phyloP scores from a whole-genome alignment of 305 asterid species.

The Plantago lanceolata region DNA sequence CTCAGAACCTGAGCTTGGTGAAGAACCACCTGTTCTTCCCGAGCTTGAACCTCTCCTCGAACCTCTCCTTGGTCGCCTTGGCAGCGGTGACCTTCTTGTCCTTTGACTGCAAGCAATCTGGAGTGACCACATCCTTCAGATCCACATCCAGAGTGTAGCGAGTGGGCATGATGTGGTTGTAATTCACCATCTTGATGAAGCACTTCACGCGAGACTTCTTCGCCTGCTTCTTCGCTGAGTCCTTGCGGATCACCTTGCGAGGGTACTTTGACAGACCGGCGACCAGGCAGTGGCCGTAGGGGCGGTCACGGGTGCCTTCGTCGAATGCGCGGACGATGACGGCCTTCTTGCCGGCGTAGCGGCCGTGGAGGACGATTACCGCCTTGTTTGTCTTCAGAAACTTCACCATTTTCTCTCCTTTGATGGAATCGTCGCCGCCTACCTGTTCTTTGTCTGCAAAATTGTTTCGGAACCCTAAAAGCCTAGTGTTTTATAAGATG shows the following conservation, averaged over 20 bases:
- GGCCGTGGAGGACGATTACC: conserved; percentile 31
- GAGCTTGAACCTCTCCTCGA: conserved; percentile 38
- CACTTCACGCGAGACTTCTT: conserved; percentile 35
- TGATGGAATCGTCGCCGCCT: too few relatives aligned
- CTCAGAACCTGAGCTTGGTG: conserved; percentile 35
- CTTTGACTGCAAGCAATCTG: conserved; percentile 20
- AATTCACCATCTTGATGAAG: conserved; percentile 34
- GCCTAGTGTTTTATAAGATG: too few relatives aligned
- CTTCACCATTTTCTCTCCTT: conserved; percentile 35
- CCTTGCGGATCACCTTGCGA: conserved; percentile 39
- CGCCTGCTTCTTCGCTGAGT: conserved; percentile 41
- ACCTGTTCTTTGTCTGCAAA: too few relatives aligned
- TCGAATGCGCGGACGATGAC: conserved; percentile 27
- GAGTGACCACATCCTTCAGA: conserved; percentile 30
- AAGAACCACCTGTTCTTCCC: conserved; percentile 42
- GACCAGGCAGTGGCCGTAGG: conserved; percentile 37
- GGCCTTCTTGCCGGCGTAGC: conserved; percentile 32
- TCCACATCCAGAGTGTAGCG: conserved; percentile 39
- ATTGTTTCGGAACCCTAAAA: too few relatives aligned
- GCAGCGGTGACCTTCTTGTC: conserved; percentile 38
- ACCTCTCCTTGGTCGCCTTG: conserved; percentile 30
- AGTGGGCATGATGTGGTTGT: conserved; percentile 35
- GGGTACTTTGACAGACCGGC: conserved; percentile 33
- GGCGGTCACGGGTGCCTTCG: conserved; percentile 38
- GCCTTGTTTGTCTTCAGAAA: conserved; percentile 36